These are phyloP conservation scores for Tothia fuscella DNA, from an alignment of 2,329 filamentous ascomycete species.

Conservation along the genomic window DNA sequence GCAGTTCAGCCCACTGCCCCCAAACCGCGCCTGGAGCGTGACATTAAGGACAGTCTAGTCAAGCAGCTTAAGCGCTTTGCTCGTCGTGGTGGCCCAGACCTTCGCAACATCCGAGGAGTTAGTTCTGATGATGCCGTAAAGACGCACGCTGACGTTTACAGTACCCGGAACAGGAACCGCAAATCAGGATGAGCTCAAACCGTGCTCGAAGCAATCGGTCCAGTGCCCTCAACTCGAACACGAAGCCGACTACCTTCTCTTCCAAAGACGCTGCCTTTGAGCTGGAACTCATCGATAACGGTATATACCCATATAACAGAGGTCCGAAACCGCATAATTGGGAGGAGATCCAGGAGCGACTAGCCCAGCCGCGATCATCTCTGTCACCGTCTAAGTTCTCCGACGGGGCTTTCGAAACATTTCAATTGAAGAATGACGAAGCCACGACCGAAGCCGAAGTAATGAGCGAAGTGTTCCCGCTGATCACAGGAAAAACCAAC, in stretches of 20 bases:
- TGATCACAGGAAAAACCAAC: slow-evolving; percentile 9
- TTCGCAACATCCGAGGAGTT: slow-evolving; percentile 6
- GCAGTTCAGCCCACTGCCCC: slow-evolving; percentile 9
- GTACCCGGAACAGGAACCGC: slow-evolving; percentile 12
- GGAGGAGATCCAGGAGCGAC: slow-evolving; percentile 11
- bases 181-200: slow-evolving; percentile 11
- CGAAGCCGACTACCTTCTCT: slow-evolving; percentile 10
- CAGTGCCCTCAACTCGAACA: slow-evolving; percentile 11
- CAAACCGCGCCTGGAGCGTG: slow-evolving; percentile 6
- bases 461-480: slow-evolving; percentile 10
- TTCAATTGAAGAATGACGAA: slow-evolving; percentile 13
- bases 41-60: slow-evolving; percentile 9
- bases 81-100: slow-evolving; percentile 12
- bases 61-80: slow-evolving; percentile 13
- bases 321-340: slow-evolving; percentile 14
- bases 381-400: slow-evolving; percentile 14
- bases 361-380: slow-evolving; percentile 12
- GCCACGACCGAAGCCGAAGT: slow-evolving; percentile 11
- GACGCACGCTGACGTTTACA: slow-evolving; percentile 10
- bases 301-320: slow-evolving; percentile 11
- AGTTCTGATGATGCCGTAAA: slow-evolving; percentile 1
- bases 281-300: slow-evolving; percentile 11
- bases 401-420: slow-evolving; percentile 13
- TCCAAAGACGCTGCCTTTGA: slow-evolving; percentile 13
- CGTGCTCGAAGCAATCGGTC: slow-evolving; percentile 9